These are phyloP conservation scores for Talaromyces verruculosus DNA, from an alignment of 2,329 filamentous ascomycete genomes.

Conservation along the genomic window DNA sequence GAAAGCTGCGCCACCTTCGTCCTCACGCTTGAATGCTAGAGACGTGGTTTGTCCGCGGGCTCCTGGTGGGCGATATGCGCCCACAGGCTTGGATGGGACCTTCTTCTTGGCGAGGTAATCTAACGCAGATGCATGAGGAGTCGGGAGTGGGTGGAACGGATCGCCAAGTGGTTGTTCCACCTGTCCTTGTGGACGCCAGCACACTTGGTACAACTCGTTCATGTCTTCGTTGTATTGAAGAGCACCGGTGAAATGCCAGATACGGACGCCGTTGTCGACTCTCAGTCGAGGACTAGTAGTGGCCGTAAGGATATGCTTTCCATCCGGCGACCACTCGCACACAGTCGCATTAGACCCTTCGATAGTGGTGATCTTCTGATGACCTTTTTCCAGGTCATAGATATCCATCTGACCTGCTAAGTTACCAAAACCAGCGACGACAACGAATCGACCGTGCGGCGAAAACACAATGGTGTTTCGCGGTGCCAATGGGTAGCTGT, in stretches of 20 bases:
- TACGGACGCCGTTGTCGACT: slow-evolving; percentile 92
- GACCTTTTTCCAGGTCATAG: slow-evolving; percentile 93
- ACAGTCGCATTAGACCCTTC: slow-evolving; percentile 94
- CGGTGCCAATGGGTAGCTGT: slow-evolving; percentile 82
- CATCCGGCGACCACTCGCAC: slow-evolving; percentile 96
- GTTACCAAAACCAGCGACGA: slow-evolving; percentile 96
- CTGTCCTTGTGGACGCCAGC: slow-evolving; percentile 76
- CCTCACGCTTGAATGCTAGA: slow-evolving; percentile 93
- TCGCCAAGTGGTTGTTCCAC: slow-evolving; percentile 64
- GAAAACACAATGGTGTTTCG: slow-evolving; percentile 96
- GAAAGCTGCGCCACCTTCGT: slow-evolving; percentile 90
- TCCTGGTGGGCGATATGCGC: slow-evolving; percentile 91
- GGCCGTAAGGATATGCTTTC: slow-evolving; percentile 93
- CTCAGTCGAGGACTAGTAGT: slow-evolving; percentile 92
- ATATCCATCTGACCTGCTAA: slow-evolving; percentile 96
- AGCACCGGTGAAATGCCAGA: slow-evolving; percentile 86
- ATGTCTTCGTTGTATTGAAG: slow-evolving; percentile 97
- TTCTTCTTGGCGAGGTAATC: slow-evolving; percentile 83
- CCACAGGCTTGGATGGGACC: slow-evolving; percentile 94
- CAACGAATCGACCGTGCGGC: slow-evolving; percentile 84
- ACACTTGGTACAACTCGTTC: slow-evolving; percentile 86
- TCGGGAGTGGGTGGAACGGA: slow-evolving; percentile 70
- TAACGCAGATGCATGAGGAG: slow-evolving; percentile 77
- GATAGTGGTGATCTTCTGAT: slow-evolving; percentile 86
- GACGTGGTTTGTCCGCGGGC: slow-evolving; percentile 86